These are phyloP conservation scores for Funneliformis mosseae DNA, from an alignment of 192 early-diverging fungal genomes.

Conservation along the genomic window DNA sequence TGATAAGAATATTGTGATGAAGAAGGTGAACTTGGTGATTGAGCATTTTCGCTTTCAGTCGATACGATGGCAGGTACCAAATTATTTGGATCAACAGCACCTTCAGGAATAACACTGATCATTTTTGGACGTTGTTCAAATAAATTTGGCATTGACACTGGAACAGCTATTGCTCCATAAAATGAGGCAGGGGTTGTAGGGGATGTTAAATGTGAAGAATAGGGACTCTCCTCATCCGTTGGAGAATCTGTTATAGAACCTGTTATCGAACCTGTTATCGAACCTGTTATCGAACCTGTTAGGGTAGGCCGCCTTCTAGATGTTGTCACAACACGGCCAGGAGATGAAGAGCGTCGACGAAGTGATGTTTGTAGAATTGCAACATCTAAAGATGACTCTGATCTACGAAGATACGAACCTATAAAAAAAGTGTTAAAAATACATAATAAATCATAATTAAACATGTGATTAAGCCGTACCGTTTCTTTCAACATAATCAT, in stretches of 20 bases:
- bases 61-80: slow-evolving; percentile 56
- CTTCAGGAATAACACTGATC: slow-evolving; percentile 52
- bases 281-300: slow-evolving; percentile 23
- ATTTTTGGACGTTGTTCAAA: slow-evolving; percentile 35
- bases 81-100: slow-evolving; percentile 56
- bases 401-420: slow-evolving; percentile 9
- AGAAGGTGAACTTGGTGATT: slow-evolving; percentile 34
- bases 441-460: neutral
- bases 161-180: slow-evolving; percentile 39
- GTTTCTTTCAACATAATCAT: slow-evolving; percentile 35
- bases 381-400: slow-evolving; percentile 29
- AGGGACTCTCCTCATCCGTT: slow-evolving; percentile 36
- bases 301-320: slow-evolving; percentile 36
- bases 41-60: slow-evolving; percentile 46
- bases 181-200: slow-evolving; percentile 38
- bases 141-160: slow-evolving; percentile 39
- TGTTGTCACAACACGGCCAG: neutral
- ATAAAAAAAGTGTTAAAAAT: slow-evolving; percentile 2
- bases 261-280: slow-evolving; percentile 24
- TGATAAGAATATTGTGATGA: slow-evolving; percentile 43
- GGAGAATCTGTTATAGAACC: slow-evolving; percentile 43
- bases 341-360: slow-evolving; percentile 28
- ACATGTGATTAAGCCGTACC: slow-evolving; percentile 25
- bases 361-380: neutral
- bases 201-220: slow-evolving; percentile 40